Percentiles rank a stretch among this genome's conserved stretches.
phyloP scores from a whole-genome alignment of 1,284 basidiomycete species.

The Ganoderma leucocontextum region DNA sequence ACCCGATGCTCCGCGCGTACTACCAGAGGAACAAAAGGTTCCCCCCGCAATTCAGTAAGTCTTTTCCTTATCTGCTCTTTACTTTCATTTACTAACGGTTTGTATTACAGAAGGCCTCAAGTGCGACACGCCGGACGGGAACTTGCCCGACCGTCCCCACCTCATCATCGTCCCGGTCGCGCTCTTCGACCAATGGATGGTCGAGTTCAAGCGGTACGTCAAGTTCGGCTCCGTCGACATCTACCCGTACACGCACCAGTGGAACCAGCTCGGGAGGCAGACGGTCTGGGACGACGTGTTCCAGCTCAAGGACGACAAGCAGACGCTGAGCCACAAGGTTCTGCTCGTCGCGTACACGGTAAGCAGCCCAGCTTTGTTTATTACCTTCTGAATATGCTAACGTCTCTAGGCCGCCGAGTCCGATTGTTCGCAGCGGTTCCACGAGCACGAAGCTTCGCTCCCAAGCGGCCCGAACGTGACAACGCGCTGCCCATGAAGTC shows the following conservation, averaged over 20 bases:
- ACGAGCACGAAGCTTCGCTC: neutral
- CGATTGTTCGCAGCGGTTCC: neutral
- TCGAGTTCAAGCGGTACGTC: neutral
- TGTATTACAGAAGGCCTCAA: neutral
- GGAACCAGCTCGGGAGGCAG: neutral
- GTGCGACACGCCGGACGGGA: neutral
- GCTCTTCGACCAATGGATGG: neutral
- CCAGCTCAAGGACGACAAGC: neutral
- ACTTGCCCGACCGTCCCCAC: neutral
- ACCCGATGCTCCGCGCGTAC: neutral
- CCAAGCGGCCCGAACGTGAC: neutral
- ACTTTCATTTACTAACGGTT: neutral
- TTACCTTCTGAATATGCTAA: neutral
- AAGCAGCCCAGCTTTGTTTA: neutral
- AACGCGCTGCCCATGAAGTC: neutral
- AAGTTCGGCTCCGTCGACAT: neutral
- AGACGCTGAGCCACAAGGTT: neutral
- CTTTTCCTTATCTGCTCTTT: neutral
- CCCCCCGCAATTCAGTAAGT: neutral
- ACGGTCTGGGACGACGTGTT: neutral
- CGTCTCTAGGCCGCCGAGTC: neutral
- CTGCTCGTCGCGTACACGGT: neutral
- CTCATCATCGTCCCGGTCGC: neutral
- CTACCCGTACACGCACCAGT: neutral
- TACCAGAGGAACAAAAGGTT: neutral